These are phyloP conservation scores for Phylloporus sp. DNA, from an alignment of 768 basidiomycete species.

Conservation along the genomic window DNA sequence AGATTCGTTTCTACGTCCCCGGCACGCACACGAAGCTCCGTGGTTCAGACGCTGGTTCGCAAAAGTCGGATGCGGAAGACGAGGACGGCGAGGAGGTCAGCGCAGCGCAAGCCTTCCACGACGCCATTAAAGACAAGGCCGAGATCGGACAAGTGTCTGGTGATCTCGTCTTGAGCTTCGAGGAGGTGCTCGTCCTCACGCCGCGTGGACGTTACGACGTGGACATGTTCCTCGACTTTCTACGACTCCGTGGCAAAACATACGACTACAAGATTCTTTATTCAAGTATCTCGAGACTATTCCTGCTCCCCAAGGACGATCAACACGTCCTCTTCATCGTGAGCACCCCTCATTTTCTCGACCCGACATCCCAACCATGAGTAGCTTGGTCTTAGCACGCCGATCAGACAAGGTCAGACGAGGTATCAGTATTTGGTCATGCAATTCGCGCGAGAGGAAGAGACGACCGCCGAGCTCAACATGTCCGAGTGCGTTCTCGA, in stretches of 20 bases:
- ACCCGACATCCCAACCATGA: slow-evolving; percentile 4
- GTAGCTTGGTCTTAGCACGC: slow-evolving; percentile 85
- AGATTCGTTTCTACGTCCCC: slow-evolving; percentile 95
- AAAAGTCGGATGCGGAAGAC: slow-evolving; percentile 66
- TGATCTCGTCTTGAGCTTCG: slow-evolving; percentile 89
- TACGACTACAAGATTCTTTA: slow-evolving; percentile 99
- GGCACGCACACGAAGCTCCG: slow-evolving; percentile 61
- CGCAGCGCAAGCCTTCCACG: slow-evolving; percentile 96
- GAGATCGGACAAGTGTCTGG: slow-evolving; percentile 89
- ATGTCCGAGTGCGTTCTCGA: slow-evolving; percentile 70
- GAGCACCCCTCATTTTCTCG: slow-evolving; percentile 27
- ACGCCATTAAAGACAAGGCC: slow-evolving; percentile 92
- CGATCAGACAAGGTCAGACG: slow-evolving; percentile 97
- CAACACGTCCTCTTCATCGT: slow-evolving; percentile 94
- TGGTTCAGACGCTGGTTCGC: slow-evolving; percentile 69
- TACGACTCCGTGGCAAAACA: slow-evolving; percentile 95
- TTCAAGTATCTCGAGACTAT: slow-evolving; percentile 78
- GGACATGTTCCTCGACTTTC: slow-evolving; percentile 94
- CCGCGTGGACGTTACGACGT: slow-evolving; percentile 97
- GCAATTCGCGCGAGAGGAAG: slow-evolving; percentile 96
- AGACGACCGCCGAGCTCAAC: slow-evolving; percentile 92
- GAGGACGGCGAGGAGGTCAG: slow-evolving; percentile 72
- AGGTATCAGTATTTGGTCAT: slow-evolving; percentile 97
- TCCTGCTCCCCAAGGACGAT: slow-evolving; percentile 95
- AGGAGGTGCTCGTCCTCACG: slow-evolving; percentile 90